These are phyloP conservation scores for Chlorella ohadii DNA, from an alignment of 139 green algal species.

Conservation along the genomic window DNA sequence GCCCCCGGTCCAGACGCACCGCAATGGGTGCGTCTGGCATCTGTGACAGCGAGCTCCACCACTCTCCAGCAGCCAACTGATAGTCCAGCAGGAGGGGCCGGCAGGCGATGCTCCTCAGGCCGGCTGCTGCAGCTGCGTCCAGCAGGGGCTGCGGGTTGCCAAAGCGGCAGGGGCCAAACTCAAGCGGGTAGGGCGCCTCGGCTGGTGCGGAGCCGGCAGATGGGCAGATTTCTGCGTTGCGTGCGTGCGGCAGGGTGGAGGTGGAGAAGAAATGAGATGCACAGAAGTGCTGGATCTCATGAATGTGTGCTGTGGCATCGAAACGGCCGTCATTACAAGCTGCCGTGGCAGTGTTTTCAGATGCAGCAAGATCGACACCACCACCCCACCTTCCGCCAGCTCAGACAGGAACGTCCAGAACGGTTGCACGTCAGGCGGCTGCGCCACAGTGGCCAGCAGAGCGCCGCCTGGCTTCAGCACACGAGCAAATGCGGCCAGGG, in stretches of 20 bases:
- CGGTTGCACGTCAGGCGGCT: neutral
- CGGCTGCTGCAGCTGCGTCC: neutral
- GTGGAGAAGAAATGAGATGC: too few relatives aligned
- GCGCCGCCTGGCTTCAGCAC: slow-evolving; percentile 22
- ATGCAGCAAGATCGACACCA: too few relatives aligned
- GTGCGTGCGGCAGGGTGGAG: too few relatives aligned
- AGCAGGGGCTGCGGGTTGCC: neutral
- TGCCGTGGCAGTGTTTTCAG: too few relatives aligned
- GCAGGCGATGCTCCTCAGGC: neutral
- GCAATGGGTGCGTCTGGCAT: neutral
- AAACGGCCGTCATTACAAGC: too few relatives aligned
- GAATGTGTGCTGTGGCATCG: too few relatives aligned
- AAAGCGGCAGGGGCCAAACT: neutral
- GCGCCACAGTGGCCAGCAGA: neutral
- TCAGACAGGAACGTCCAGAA: neutral
- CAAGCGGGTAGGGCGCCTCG: neutral
- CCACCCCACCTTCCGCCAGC: neutral
- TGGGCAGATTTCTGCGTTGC: neutral
- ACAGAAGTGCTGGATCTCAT: too few relatives aligned
- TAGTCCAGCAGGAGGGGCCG: neutral
- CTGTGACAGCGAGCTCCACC: neutral
- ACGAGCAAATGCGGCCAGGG: neutral
- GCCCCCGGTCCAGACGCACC: neutral
- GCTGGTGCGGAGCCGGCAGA: neutral
- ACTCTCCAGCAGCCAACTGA: neutral